Evolutionary conservation across 2,329 filamentous ascomycete species (phyloP).

Genomic region (Verticillium klebahnii): DNA sequence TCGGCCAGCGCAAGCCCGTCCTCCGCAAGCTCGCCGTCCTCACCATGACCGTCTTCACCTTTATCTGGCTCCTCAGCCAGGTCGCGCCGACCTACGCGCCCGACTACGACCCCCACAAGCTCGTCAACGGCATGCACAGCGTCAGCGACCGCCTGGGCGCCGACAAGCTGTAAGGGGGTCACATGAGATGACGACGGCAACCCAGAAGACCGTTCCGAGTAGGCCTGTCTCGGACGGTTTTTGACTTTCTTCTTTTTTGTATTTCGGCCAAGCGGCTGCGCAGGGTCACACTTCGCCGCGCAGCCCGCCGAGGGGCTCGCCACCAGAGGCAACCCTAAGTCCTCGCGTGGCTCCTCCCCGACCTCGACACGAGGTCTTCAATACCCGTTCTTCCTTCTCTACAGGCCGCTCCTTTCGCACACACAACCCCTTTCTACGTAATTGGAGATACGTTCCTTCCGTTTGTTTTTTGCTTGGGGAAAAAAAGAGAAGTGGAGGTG

Average conservation of each 20-base stretch:
- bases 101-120: conserved; percentile 47
- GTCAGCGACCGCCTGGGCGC: conserved; percentile 1
- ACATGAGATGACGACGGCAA: neutral
- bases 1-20: conserved; percentile 71
- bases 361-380: neutral
- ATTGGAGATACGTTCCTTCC: conserved; percentile 1
- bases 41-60: conserved; percentile 52
- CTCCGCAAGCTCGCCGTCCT: conserved; percentile 75
- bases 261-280: neutral
- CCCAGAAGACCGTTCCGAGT: neutral
- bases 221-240: neutral
- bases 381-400: neutral
- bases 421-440: neutral
- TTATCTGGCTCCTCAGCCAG: conserved; percentile 68
- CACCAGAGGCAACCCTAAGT: neutral
- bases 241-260: neutral
- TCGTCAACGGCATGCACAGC: conserved; percentile 43
- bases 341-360: neutral
- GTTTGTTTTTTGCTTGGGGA: conserved; percentile 1
- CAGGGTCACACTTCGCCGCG: neutral
- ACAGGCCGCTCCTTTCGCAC: neutral
- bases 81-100: conserved; percentile 58
- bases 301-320: neutral
- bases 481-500: neutral
- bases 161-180: neutral